Percentiles rank a stretch among this genome's conserved stretches.
These are phyloP conservation scores for Pseudogymnoascus sp. DNA, from an alignment of 2,329 filamentous ascomycete species.

Conservation along the genomic window DNA sequence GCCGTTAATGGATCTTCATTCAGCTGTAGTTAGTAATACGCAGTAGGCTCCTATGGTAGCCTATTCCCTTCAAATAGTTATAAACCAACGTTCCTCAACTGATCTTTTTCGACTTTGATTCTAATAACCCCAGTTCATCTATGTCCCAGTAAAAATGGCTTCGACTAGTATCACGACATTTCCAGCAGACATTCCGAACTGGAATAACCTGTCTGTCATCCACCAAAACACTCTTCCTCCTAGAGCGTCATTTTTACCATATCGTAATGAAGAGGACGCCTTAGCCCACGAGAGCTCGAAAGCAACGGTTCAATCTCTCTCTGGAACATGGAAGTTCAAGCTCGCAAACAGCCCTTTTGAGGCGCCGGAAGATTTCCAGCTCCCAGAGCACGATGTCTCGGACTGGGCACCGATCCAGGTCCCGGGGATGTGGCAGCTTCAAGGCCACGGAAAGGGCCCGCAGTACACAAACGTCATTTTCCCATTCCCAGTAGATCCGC, in stretches of 20 bases:
- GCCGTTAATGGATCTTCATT: background rate
- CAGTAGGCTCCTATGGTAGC: background rate
- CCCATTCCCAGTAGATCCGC: conserved; percentile 46
- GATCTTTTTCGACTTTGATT: background rate
- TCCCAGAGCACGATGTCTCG: conserved; percentile 21
- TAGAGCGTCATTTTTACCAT: conserved; percentile 49
- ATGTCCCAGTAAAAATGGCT: background rate
- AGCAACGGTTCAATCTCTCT: conserved; percentile 31
- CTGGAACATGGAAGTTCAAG: conserved; percentile 25
- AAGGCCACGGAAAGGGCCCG: conserved; percentile 45
- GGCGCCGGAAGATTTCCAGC: conserved; percentile 19
- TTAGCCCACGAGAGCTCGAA: conserved; percentile 34
- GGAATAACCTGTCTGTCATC: conserved; percentile 52
- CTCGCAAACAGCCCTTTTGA: conserved; percentile 23
- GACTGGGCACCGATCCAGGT: conserved; percentile 43
- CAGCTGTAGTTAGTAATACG: background rate
- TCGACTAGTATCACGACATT: background rate
- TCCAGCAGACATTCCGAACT: conserved; percentile 41
- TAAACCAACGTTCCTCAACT: background rate
- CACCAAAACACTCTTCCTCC: conserved; percentile 52
- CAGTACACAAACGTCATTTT: conserved; percentile 47
- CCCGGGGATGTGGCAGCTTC: conserved; percentile 48
- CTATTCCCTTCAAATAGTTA: background rate
- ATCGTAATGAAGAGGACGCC: conserved; percentile 41
- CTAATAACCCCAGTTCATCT: background rate